phyloP scores from a whole-genome alignment of 306 rosid species.

The Vigna hirtella region DNA sequence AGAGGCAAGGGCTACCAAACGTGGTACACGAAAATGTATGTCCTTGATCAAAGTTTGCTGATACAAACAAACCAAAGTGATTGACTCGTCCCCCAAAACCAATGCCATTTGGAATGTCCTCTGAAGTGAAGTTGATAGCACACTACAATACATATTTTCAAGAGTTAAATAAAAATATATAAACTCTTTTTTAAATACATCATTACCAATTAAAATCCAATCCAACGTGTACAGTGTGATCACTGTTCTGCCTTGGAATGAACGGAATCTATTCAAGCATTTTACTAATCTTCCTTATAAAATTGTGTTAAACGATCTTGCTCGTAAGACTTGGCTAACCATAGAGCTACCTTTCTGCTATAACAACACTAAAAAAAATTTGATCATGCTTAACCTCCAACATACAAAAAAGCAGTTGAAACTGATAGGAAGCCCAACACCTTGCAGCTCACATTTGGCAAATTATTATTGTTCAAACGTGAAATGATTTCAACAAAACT shows the following conservation, averaged over 20 bases:
- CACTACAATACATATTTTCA: slow-evolving; percentile 55
- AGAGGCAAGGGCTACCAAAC: slow-evolving; percentile 89
- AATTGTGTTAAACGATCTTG: neutral
- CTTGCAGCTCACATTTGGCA: no score
- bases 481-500: no score
- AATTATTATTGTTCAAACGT: no score
- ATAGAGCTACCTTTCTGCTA: no score
- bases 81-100: slow-evolving; percentile 86
- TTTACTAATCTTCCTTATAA: neutral
- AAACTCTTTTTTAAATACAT: neutral
- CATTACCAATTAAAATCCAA: neutral
- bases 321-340: neutral
- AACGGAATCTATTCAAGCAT: neutral
- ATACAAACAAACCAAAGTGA: slow-evolving; percentile 81
- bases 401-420: no score
- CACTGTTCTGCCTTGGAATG: neutral
- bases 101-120: slow-evolving; percentile 87
- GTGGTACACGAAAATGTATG: slow-evolving; percentile 83
- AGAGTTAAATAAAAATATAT: neutral
- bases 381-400: no score
- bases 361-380: no score
- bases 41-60: slow-evolving; percentile 83
- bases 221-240: neutral
- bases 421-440: no score
- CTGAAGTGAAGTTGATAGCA: slow-evolving; percentile 88